Evolutionary conservation across 2,329 filamentous ascomycete genomes (phyloP), one percentile per base, ranked within the genome.

Genomic region (Venturia effusa): DNA sequence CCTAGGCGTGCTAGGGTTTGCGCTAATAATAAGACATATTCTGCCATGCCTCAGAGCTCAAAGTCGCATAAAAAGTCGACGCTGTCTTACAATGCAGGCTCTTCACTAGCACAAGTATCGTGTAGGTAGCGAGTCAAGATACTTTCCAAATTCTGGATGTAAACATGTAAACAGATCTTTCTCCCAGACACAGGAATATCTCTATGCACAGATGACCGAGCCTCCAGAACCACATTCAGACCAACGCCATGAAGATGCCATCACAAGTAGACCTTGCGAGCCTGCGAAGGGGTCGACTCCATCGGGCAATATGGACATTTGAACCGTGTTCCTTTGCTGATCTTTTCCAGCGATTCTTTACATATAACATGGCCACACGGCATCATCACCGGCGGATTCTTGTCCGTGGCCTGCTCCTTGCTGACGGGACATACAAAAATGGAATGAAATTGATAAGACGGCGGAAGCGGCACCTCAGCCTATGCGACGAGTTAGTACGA

Each of bases 401-500:
- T 78, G 71, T 96, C 92, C 0, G 93, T 99, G 0, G 89, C 92
- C 75, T 99, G 94, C 73, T 97, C 94, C 74, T 97, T 97, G 70
- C 88, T 92, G 5, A 99, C 94, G 0, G 94, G 94, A 72, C 94
- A 99, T 51, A 99, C 94, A 73, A 99, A 99, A 72, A 99, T 97
- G 64, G 89, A 89, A 75, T 99, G 94, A 79, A 96, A 99, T 62
- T 83, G 80, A 71, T 87, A 88, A 6, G 80, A 79, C 1, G 81
- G 82, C 2, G 86, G 86, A 4, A 88, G 76, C 0, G 86, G 83
- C 19, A 87, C 87, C 74, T 88, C 86, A 54, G 87, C 83, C 81
- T 83, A 64, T 19, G 37, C 11, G 22, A 55, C 48, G 40, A 59
- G 34, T 55, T 15, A 55, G 61, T 19, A 39, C 24, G 34, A 37